Conservation (phyloP, 1,284 basidiomycete species). For the Heliocybe sulcata region DNA sequence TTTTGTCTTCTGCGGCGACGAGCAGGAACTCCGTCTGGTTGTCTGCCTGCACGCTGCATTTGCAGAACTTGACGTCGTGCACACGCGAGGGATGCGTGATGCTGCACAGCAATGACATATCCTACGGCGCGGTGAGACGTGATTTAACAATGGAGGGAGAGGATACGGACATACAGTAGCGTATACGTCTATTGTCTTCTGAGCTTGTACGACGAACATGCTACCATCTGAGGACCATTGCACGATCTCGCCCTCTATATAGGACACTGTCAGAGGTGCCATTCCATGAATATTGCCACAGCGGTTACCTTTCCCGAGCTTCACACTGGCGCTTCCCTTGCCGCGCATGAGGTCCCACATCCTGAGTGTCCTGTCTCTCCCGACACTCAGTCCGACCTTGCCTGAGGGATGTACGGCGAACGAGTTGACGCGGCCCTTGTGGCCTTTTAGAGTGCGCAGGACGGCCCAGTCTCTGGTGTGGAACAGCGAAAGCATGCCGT, state of each 20-base stretch:
- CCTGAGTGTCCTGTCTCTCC: slow-evolving; percentile 82
- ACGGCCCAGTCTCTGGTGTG: slow-evolving; percentile 91
- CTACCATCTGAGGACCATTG: slow-evolving; percentile 76
- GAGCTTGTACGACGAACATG: slow-evolving; percentile 74
- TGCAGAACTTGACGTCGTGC: slow-evolving; percentile 73
- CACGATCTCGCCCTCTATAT: slow-evolving; percentile 79
- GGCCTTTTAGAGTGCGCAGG: slow-evolving; percentile 83
- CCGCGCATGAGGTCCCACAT: slow-evolving; percentile 99
- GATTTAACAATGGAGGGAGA: slow-evolving; percentile 3
- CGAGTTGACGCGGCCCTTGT: slow-evolving; percentile 87
- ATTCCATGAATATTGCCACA: neutral
- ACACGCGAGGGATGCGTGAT: slow-evolving; percentile 73
- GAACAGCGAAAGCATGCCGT: slow-evolving; percentile 86
- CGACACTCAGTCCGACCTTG: slow-evolving; percentile 86
- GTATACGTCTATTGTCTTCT: slow-evolving; percentile 75
- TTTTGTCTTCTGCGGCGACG: slow-evolving; percentile 83
- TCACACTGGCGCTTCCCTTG: slow-evolving; percentile 82
- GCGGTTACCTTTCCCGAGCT: slow-evolving; percentile 72
- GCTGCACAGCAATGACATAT: slow-evolving; percentile 65
- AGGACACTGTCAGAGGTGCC: neutral
- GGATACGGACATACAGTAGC: slow-evolving; percentile 48
- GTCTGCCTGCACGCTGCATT: slow-evolving; percentile 28
- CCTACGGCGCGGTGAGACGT: slow-evolving; percentile 29
- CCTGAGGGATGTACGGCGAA: slow-evolving; percentile 91
- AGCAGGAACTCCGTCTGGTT: slow-evolving; percentile 62